Base-by-base conservation (phyloP, 2,329 filamentous ascomycete species). In the Neocatenulostroma microsporum region DNA sequence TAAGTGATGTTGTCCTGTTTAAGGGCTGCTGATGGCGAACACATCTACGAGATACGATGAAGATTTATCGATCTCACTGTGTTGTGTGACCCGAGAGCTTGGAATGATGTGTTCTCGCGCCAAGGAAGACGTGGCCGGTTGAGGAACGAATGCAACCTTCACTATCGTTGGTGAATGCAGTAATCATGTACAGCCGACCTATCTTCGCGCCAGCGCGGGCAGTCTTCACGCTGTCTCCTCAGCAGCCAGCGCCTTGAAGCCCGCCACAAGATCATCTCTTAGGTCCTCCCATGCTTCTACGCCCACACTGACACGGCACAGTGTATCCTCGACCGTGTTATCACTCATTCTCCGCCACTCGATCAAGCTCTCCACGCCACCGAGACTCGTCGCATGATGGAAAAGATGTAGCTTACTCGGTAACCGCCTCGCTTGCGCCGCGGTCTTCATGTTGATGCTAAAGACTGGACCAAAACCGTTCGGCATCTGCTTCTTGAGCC, bases 341-440 rank as follows among this genome's bases (percentile, higher is more conserved):
- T 98, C 91, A 40, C 79, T 81, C 85, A 98, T 91, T 30, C 82
- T 76, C 41, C 91, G 73, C 91, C 91, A 98, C 72, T 98, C 91
- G 50, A 98, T 88, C 67, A 96, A 63, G 54, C 85, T 91, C 73
- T 96, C 91, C 8, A 96, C 86, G 4, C 91, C 89, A 2, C 91
- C 91, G 19, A 96, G 63, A 60, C 84, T 93, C 2, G 91, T 98
- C 5, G 91, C 91, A 62, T 98, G 91, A 51, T 94, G 85, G 67
- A 96, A 96, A 29, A 94, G 72, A 2, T 69, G 58, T 57, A 96
- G 63, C 60, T 84, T 83, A 54, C 80, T 83, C 3, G 91, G 91
- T 45, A 98, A 62, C 20, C 67, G 61, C 47, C 71, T 74, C 3
- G 91, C 88, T 34, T 73, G 56, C 1, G 68, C 64, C 42, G 73